Evolutionary conservation across 1,284 basidiomycete species (phyloP).

Genomic region (Sanghuangporus weigelae): DNA sequence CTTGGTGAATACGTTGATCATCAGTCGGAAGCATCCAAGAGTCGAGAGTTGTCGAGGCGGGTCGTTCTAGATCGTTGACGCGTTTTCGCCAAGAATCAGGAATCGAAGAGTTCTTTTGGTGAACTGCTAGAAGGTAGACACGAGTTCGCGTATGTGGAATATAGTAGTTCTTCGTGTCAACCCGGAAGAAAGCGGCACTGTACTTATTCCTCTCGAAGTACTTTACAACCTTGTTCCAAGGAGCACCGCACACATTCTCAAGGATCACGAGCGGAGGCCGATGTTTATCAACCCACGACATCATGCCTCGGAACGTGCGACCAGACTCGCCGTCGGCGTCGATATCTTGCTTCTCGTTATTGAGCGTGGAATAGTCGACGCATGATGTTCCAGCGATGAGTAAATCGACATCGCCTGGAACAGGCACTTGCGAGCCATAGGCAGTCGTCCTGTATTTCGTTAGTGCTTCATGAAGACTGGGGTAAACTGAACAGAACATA

Average conservation of each 20-base stretch:
- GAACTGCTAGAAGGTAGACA: constrained; percentile 81
- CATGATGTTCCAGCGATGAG: constrained; percentile 93
- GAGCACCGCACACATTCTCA: constrained; percentile 91
- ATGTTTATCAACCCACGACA: constrained; percentile 87
- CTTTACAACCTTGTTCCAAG: constrained; percentile 75
- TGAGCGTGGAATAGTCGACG: constrained; percentile 94
- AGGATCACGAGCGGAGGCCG: constrained; percentile 87
- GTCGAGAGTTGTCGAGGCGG: constrained; percentile 86
- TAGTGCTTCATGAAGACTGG: constrained; percentile 18
- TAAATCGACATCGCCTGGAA: constrained; percentile 89
- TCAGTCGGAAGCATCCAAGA: constrained; percentile 89
- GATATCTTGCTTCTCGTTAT: constrained; percentile 89
- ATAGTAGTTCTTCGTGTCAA: constrained; percentile 93
- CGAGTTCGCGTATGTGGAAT: constrained; percentile 93
- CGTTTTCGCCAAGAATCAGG: constrained; percentile 69
- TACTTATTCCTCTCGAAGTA: constrained; percentile 79
- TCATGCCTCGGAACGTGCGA: constrained; percentile 88
- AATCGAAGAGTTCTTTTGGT: constrained; percentile 51
- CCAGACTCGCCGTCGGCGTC: constrained; percentile 87
- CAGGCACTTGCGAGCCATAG: constrained; percentile 80
- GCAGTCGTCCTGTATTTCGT: constrained; percentile 69
- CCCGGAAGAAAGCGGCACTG: constrained; percentile 63
- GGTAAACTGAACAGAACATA: constrained; percentile 34
- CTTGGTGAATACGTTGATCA: constrained; percentile 87
- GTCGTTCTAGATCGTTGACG: constrained; percentile 69